Base-by-base conservation (phyloP, 352 stramenopile species). In the Nothophytophthora sp. region DNA sequence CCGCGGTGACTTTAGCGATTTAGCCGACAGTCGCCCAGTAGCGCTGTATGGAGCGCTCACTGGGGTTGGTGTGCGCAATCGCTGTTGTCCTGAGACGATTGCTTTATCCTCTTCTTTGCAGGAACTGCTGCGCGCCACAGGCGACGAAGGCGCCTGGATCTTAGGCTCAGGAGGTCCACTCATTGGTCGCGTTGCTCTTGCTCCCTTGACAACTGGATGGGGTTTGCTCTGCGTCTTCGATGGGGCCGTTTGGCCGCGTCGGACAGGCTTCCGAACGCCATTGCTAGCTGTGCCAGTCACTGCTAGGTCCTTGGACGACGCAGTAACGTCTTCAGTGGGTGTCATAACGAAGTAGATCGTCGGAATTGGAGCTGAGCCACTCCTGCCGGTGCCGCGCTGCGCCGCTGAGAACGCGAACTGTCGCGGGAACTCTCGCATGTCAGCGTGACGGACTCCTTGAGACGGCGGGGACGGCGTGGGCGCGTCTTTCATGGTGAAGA, bases 401-500 rank as follows among this genome's bases (percentile, higher is more conserved):
- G 45, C 59, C n/a, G 53, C 60, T 19, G 64, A 70, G 51, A 90
- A 87, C 8, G 79, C 40, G n/a, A 90, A 91, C 34, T 88, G 76
- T 20, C 65, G 66, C 1, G 78, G 80, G n/a, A 90, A 87, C 15
- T 84, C 74, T 18, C 65, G 72, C 52, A 71, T 76, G 20, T 47
- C 56, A 16, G 51, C 50, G 45, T 64, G 38, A 8, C 35, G 50
- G 24, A 63, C 42, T 45, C 22, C 24, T 19, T 63, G 45, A 18
- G 56, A 42, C 2, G 39, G 24, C 19, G 35, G 41, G 15, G 60
- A 61, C 24, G 65, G 60, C 22, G 38, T 47, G 0, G 86, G 86
- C 7, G 78, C 76, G 28, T 96, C 81, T 35, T 94, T 96, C 72
- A 92, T 90, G 5, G 84, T 94, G 52, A 96, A 96, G 29, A 96